phyloP scores from a whole-genome alignment of 1,284 basidiomycete species.

The Flammula alnicola region DNA sequence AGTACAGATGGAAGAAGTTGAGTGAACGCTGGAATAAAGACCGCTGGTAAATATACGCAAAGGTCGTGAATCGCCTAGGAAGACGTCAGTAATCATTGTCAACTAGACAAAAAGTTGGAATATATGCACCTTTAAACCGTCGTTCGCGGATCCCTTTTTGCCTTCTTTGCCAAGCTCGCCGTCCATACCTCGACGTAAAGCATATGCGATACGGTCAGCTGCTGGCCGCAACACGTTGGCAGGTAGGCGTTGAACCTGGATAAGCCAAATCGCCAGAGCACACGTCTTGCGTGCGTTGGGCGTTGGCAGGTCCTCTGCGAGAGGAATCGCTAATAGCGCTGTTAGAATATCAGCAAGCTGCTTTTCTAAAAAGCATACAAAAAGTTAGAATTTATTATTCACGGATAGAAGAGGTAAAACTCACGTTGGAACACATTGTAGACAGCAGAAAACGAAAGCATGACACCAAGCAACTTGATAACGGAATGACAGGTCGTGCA shows the following conservation, averaged over 20 bases:
- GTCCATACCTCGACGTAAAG: constrained; percentile 74
- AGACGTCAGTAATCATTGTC: constrained; percentile 13
- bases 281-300: constrained; percentile 84
- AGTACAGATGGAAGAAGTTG: constrained; percentile 65
- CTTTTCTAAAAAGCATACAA: constrained; percentile 43
- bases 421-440: constrained; percentile 65
- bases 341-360: constrained; percentile 65
- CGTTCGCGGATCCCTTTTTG: constrained; percentile 77
- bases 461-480: constrained; percentile 61
- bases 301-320: constrained; percentile 69
- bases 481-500: constrained; percentile 71
- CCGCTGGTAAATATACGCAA: constrained; percentile 58
- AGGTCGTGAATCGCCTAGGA: constrained; percentile 74
- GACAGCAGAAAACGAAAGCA: constrained; percentile 63
- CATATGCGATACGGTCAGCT: constrained; percentile 66
- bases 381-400: neutral
- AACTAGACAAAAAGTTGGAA: constrained; percentile 17
- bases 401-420: constrained; percentile 27
- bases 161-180: constrained; percentile 85
- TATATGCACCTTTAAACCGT: constrained; percentile 67
- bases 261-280: constrained; percentile 71
- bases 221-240: constrained; percentile 59
- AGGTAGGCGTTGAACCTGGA: constrained; percentile 73
- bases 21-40: constrained; percentile 68
- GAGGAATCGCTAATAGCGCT: constrained; percentile 68